Percentiles rank a stretch among this genome's conserved stretches.
Evolutionary conservation across 2,329 filamentous ascomycete species (phyloP).

Genomic region (Botrytis pseudocinerea): DNA sequence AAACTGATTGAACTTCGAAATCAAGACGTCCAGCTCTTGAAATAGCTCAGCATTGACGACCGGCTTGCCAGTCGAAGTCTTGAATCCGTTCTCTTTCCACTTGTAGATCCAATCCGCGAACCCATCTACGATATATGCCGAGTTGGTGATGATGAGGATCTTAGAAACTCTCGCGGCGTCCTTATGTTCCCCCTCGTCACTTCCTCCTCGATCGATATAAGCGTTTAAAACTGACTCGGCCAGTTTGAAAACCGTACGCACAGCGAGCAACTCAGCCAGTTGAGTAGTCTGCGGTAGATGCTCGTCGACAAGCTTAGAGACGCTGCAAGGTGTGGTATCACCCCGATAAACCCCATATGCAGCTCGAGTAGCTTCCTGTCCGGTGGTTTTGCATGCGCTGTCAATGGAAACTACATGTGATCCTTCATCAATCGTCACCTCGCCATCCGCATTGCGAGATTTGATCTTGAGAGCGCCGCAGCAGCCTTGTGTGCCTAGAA

Average conservation of each 20-base stretch:
- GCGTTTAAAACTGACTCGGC: not conserved
- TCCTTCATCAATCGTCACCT: not conserved
- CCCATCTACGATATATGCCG: constrained; percentile 41
- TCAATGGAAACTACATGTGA: not conserved
- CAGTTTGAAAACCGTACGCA: not conserved
- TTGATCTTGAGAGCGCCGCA: not conserved
- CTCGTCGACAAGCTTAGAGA: not conserved
- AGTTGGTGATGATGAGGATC: constrained; percentile 40
- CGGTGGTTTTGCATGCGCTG: not conserved
- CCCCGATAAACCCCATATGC: not conserved
- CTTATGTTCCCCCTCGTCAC: not conserved
- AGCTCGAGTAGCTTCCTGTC: not conserved
- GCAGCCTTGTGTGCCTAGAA: not conserved
- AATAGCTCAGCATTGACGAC: constrained; percentile 23
- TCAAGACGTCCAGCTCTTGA: constrained; percentile 12
- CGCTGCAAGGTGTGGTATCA: not conserved
- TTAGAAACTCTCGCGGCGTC: not conserved
- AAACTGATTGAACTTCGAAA: constrained; percentile 8
- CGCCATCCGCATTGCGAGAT: not conserved
- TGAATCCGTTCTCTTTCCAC: constrained; percentile 41
- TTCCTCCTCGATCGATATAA: not conserved
- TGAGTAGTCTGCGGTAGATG: constrained; percentile 1
- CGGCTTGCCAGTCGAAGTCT: constrained; percentile 32
- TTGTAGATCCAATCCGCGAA: constrained; percentile 40
- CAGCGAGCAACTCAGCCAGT: not conserved